Evolutionary conservation across 306 rosid genomes (phyloP).

Genomic region (Glycine tomentella): DNA sequence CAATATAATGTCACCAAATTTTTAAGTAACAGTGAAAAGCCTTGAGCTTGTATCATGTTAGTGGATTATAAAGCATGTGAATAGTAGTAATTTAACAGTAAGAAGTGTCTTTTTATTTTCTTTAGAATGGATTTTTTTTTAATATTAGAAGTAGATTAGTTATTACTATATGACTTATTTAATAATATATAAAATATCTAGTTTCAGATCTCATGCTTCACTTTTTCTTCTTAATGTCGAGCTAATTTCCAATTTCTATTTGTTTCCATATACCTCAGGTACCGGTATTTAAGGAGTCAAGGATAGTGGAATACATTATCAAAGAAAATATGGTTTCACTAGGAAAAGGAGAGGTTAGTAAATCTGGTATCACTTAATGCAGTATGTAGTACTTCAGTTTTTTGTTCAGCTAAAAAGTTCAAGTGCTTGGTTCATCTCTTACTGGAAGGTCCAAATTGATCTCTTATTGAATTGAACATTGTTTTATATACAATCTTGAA

Average conservation of each 20-base stretch:
- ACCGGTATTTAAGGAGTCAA: conserved; percentile 81
- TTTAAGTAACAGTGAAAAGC: no score
- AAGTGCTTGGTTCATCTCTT: conserved; percentile 39
- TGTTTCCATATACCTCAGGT: conserved; percentile 42
- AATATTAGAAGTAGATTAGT: not conserved
- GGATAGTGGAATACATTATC: conserved; percentile 74
- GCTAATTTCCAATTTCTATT: conserved; percentile 17
- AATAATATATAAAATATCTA: conserved; percentile 14
- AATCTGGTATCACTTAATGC: conserved; percentile 27
- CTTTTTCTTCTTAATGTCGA: conserved; percentile 24
- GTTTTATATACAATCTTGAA: no score
- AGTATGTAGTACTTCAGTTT: conserved; percentile 7
- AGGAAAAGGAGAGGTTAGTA: conserved; percentile 76
- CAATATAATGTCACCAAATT: no score
- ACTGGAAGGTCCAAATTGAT: conserved; percentile 30
- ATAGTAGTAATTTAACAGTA: conserved; percentile 12
- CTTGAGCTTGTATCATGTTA: no score
- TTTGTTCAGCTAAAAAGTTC: not conserved
- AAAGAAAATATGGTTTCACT: conserved; percentile 70
- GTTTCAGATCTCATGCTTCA: not conserved
- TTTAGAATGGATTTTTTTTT: not conserved
- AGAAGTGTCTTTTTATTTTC: not conserved
- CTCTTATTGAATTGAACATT: no score
- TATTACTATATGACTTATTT: conserved; percentile 14
- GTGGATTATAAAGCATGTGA: not conserved